Percentiles rank a stretch among this genome's conserved stretches.
Conservation (phyloP, 208 protist genomes). For the Histomonas meleagridis region DNA sequence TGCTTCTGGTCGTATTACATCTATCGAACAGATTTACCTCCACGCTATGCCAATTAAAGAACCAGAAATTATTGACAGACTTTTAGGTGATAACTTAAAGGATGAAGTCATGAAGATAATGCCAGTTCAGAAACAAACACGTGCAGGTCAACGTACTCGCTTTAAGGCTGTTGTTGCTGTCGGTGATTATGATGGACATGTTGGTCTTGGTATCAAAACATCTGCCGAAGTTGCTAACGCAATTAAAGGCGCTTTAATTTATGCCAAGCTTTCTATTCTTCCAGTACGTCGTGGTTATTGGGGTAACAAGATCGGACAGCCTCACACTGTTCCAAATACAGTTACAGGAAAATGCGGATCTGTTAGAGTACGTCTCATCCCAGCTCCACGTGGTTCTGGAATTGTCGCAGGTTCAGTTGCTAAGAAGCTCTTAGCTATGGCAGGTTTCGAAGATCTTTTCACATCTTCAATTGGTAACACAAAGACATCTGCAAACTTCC, state of each 20-base stretch:
- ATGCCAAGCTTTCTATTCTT: slow-evolving; percentile 91
- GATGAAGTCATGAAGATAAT: slow-evolving; percentile 94
- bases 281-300: slow-evolving; percentile 96
- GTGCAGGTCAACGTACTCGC: slow-evolving; percentile 94
- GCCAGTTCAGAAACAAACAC: slow-evolving; percentile 98
- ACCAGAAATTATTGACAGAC: slow-evolving; percentile 92
- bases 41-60: slow-evolving; percentile 99
- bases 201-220: slow-evolving; percentile 93
- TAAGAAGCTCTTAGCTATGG: slow-evolving; percentile 92
- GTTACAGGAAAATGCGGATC: slow-evolving; percentile 95
- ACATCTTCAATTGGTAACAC: slow-evolving; percentile 85
- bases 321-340: slow-evolving; percentile 97
- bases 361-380: slow-evolving; percentile 84
- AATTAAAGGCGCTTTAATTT: slow-evolving; percentile 87
- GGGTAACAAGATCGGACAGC: slow-evolving; percentile 91
- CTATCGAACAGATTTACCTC: slow-evolving; percentile 93
- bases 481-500: slow-evolving; percentile 95
- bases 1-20: slow-evolving; percentile 74
- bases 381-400: slow-evolving; percentile 94
- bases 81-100: slow-evolving; percentile 71
- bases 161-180: slow-evolving; percentile 98
- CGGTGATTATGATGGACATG: slow-evolving; percentile 88
- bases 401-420: slow-evolving; percentile 86
- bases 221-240: slow-evolving; percentile 96
- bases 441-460: slow-evolving; percentile 94